Conservation (phyloP, 73 alveolate species). For the Durusdinium trenchii region DNA sequence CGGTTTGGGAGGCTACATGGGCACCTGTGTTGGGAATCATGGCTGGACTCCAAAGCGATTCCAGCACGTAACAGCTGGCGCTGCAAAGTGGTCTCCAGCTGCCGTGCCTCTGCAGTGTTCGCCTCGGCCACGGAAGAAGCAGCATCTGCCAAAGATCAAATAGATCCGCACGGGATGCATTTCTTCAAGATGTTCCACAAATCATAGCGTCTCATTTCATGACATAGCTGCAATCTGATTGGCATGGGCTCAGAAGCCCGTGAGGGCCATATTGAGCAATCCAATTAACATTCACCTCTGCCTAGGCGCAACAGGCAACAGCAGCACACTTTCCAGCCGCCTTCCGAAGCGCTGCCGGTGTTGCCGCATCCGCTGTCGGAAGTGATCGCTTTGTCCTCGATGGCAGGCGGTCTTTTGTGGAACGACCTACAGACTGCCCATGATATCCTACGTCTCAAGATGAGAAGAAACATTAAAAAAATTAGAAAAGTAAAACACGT, state of each 20-base stretch:
- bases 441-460: too few relatives aligned
- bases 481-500: too few relatives aligned
- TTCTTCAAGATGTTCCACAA: too few relatives aligned
- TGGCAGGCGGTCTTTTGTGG: too few relatives aligned
- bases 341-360: constrained; percentile 57
- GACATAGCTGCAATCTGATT: too few relatives aligned
- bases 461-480: too few relatives aligned
- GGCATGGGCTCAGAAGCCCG: background rate
- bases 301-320: background rate
- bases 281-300: background rate
- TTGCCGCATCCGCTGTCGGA: constrained; percentile 35
- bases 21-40: constrained; percentile 33
- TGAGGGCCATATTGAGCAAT: too few relatives aligned
- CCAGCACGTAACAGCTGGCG: constrained; percentile 40
- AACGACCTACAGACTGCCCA: too few relatives aligned
- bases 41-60: background rate
- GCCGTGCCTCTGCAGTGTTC: constrained; percentile 54
- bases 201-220: too few relatives aligned
- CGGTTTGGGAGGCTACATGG: too few relatives aligned
- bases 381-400: constrained; percentile 51
- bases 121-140: constrained; percentile 6
- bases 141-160: too few relatives aligned
- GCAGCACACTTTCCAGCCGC: constrained; percentile 1
- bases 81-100: constrained; percentile 39
- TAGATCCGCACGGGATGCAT: too few relatives aligned